Evolutionary conservation across 345 rosid genomes (phyloP).

Genomic region (rapeseed (Brassica napus)): DNA sequence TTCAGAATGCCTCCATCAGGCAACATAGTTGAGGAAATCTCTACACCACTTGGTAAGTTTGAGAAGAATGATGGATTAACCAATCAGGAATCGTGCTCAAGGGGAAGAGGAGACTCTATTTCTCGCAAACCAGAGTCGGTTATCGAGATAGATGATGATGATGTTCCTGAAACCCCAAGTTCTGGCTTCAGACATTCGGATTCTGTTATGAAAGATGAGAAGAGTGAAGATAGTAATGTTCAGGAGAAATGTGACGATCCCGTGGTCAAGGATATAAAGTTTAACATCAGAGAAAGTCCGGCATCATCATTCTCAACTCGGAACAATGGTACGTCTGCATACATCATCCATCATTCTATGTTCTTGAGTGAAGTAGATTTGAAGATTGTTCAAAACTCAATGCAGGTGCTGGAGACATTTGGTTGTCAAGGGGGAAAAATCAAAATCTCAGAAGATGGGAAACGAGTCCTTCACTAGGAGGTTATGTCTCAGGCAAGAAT

Average conservation of each 20-base stretch:
- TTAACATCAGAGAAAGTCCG: constrained; percentile 48
- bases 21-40: constrained; percentile 24
- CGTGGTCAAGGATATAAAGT: constrained; percentile 38
- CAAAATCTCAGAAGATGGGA: constrained; percentile 77
- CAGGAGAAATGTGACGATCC: constrained; percentile 38
- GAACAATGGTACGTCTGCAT: constrained; percentile 52
- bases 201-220: constrained; percentile 30
- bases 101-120: constrained; percentile 7
- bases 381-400: constrained; percentile 11
- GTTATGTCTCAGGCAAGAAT: constrained; percentile 43
- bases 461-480: constrained; percentile 37
- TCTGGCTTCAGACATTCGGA: constrained; percentile 33
- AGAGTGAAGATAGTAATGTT: constrained; percentile 4
- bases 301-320: constrained; percentile 25
- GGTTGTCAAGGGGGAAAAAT: constrained; percentile 66
- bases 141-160: constrained; percentile 35
- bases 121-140: background rate
- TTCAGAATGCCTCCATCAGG: constrained; percentile 33
- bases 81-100: constrained; percentile 24
- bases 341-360: background rate
- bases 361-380: background rate
- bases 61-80: constrained; percentile 37
- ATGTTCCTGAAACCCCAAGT: constrained; percentile 18
- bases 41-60: constrained; percentile 27
- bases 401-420: constrained; percentile 52